Evolutionary conservation across 1,139 yeast species (phyloP), one percentile per base, ranked within the genome.

Genomic region (Hyphopichia buzzinii): DNA sequence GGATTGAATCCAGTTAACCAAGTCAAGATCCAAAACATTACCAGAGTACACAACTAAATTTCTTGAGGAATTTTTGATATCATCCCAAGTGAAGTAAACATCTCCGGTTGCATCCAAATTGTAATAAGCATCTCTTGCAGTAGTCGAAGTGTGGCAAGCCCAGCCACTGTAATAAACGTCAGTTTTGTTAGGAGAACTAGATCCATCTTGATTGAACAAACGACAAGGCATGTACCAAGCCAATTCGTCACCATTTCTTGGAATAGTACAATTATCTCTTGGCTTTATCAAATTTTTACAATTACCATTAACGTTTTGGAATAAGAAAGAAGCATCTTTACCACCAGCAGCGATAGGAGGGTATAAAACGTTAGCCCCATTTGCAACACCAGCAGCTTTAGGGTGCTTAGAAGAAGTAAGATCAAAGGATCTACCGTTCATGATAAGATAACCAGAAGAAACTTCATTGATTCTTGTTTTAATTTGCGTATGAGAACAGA

Each of bases 191-290:
- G 86, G 84, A 24, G 62, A 41, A 2, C 84, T 59, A 2, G 90
- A 71, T 4, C 96, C 96, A 58, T 86, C 85, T 49, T 77, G 83
- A 33, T 70, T 63, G 41, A 81, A 69, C 33, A 84, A 46, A 49
- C 81, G 80, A 65, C 98, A 92, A 3, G 98, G 97, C 84, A 89
- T 88, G 63, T 92, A 92, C 96, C 96, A 90, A 8, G 96, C 97
- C 47, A 92, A 57, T 33, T 82, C 80, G 15, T 73, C 70, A 28
- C 72, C 72, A 43, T 72, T 68, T 42, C 67, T 62, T 1, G 97
- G 97, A 40, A 90, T 89, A 0, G 81, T 49, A 50, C 87, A 76
- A 54, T 81, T 75, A 8, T 68, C 77, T 44, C 77, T 77, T 31
- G 97, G 95, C n/a, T 64, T 72, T 40, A 92, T 84, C 39, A 92